Evolutionary conservation across 192 early-diverging fungal species (phyloP), one percentile per base, ranked within the genome.

Genomic region (Backusella parvicylindrica): DNA sequence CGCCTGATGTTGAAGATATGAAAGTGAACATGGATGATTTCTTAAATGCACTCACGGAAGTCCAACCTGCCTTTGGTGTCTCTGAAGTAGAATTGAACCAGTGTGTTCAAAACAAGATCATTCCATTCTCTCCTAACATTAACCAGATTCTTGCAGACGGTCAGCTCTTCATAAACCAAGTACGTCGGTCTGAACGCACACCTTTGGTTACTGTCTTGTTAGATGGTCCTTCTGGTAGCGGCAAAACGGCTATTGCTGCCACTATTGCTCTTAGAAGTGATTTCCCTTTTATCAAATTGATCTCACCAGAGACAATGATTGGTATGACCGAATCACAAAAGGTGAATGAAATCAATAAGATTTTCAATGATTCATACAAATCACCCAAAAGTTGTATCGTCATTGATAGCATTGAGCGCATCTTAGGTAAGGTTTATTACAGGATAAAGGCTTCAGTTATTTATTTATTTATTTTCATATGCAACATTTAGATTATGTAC

Each of bases 321-420:
- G 98, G 98, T 23, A 94, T 91, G 77, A 86, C 84, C 0, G 97
- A 99, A 77, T 74, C 84, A 32, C 91, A 95, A 40, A 95, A 95
- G 74, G 92, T 97, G 73, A 87, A 86, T 56, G 84, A 89, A 6
- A 98, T 99, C 79, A 95, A 90, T 86, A 95, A 96, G 75, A 77
- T 96, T n/a, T 99, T 99, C 81, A 92, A 92, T 78, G 98, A 99
- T 83, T 94, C 98, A 4, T 97, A 98, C 87, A 96, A 96, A 78
- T 98, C 96, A 2, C 95, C 96, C 18, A 77, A 95, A 64, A 97
- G 95, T 83, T 88, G 96, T 23, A 92, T 99, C 79, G 95, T 99
- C 26, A 88, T 99, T 75, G 98, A 99, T 77, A 86, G 94, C 37
- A 92, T 99, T 60, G 97, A 99, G 85, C 89, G 97, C 38, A 79